phyloP scores from a whole-genome alignment of 176 grass and related monocot genomes.

The Hordeum marinum region DNA sequence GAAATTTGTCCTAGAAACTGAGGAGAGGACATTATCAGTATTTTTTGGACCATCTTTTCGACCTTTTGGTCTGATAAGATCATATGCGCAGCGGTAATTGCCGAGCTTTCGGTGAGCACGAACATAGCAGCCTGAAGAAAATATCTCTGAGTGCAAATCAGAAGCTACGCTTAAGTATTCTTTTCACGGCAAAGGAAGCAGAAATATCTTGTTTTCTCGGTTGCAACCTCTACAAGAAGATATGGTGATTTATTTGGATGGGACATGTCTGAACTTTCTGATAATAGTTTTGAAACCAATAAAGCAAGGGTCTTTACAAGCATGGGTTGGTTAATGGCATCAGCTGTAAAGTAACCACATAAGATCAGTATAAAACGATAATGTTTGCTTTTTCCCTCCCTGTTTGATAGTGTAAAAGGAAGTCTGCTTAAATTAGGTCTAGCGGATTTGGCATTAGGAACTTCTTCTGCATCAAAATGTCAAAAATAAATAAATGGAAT shows the following conservation, averaged over 20 bases:
- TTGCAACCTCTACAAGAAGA: neutral
- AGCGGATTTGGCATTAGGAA: neutral
- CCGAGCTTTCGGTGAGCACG: conserved; percentile 4
- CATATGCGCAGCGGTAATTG: conserved; percentile 11
- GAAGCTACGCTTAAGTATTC: neutral
- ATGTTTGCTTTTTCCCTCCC: neutral
- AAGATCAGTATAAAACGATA: neutral
- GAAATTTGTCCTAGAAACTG: neutral
- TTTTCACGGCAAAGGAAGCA: neutral
- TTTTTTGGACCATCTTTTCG: neutral
- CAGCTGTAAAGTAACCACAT: neutral
- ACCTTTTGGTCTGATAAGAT: conserved; percentile 24
- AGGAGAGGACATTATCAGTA: neutral
- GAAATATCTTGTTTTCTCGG: neutral
- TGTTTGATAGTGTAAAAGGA: neutral
- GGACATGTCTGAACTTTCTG: conserved; percentile 4
- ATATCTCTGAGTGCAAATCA: conserved; percentile 16
- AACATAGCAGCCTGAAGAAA: neutral
- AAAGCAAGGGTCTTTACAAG: neutral
- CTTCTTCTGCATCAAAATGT: neutral
- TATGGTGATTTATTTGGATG: neutral
- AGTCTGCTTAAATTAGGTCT: neutral
- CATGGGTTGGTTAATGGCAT: neutral
- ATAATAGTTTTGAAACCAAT: neutral
- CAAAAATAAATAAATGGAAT: neutral